Evolutionary conservation across 2,329 filamentous ascomycete genomes (phyloP).

Genomic region (Sporothrix brunneoviolacea): DNA sequence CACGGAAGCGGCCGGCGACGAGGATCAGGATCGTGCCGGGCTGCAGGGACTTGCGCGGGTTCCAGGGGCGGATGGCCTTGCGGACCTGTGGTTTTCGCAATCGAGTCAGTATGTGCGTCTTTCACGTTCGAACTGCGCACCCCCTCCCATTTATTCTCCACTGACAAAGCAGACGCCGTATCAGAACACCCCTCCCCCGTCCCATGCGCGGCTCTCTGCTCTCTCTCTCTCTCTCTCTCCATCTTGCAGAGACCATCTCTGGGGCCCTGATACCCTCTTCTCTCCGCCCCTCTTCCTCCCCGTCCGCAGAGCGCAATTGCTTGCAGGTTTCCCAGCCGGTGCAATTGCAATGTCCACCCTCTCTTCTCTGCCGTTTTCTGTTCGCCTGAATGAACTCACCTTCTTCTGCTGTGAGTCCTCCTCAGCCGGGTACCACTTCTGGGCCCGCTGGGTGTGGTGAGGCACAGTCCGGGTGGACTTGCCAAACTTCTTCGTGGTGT

Average conservation of each 20-base stretch:
- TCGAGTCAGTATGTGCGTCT: too few relatives aligned
- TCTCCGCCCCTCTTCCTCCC: neutral
- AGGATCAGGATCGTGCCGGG: conserved; percentile 97
- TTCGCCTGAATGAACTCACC: conserved; percentile 59
- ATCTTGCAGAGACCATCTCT: too few relatives aligned
- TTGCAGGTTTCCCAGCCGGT: neutral
- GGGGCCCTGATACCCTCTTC: neutral
- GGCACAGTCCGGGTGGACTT: conserved; percentile 82
- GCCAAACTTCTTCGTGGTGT: conserved; percentile 90
- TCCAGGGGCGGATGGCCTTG: conserved; percentile 85
- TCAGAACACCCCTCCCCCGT: too few relatives aligned
- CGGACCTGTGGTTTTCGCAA: conserved; percentile 61
- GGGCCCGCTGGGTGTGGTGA: conserved; percentile 81
- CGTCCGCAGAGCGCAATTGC: neutral
- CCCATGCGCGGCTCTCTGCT: too few relatives aligned
- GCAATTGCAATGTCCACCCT: neutral
- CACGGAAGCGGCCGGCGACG: conserved; percentile 97
- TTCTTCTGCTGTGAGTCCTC: conserved; percentile 85
- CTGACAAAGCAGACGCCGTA: too few relatives aligned
- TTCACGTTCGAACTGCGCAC: too few relatives aligned
- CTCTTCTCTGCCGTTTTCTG: neutral
- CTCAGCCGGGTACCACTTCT: conserved; percentile 98
- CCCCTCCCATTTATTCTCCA: too few relatives aligned
- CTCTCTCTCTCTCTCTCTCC: too few relatives aligned
- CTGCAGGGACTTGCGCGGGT: conserved; percentile 81